Conservation (phyloP, 805 yeast species). For the Phaffomyces thermotolerans region DNA sequence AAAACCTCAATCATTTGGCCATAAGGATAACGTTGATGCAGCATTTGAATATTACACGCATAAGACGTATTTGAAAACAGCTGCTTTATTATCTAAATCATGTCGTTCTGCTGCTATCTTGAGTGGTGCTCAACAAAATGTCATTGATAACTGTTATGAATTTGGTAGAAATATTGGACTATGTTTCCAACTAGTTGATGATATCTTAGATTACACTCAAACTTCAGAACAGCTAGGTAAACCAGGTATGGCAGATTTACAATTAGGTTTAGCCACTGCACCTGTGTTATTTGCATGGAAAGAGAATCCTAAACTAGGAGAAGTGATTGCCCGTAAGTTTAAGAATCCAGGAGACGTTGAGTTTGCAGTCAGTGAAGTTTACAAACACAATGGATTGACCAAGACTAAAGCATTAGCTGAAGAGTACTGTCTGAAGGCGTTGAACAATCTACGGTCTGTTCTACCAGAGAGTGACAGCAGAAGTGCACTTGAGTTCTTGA, state of each 20-base stretch:
- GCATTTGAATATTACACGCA: conserved; percentile 93
- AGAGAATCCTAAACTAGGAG: conserved; percentile 77
- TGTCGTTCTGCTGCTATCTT: conserved; percentile 89
- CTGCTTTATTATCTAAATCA: conserved; percentile 88
- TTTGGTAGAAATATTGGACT: conserved; percentile 91
- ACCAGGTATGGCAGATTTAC: conserved; percentile 92
- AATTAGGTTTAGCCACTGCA: conserved; percentile 93
- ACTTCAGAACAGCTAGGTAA: conserved; percentile 81
- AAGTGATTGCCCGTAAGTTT: conserved; percentile 77
- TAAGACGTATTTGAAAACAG: conserved; percentile 93
- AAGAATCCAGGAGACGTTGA: conserved; percentile 76
- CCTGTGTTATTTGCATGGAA: conserved; percentile 95
- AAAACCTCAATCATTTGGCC: conserved; percentile 35
- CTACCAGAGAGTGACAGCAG: conserved; percentile 88
- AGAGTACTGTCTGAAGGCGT: conserved; percentile 69
- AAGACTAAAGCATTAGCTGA: conserved; percentile 73
- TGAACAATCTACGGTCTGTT: conserved; percentile 51
- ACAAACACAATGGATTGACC: conserved; percentile 62
- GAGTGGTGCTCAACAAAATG: conserved; percentile 68
- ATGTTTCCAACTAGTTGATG: conserved; percentile 95
- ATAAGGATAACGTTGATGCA: conserved; percentile 63
- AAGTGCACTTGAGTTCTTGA: conserved; percentile 77
- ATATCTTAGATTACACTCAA: conserved; percentile 91
- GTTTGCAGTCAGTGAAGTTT: conserved; percentile 69
- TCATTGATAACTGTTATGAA: conserved; percentile 82